Conservation (phyloP, 768 basidiomycete genomes). For the Strobilomyces confusus region DNA sequence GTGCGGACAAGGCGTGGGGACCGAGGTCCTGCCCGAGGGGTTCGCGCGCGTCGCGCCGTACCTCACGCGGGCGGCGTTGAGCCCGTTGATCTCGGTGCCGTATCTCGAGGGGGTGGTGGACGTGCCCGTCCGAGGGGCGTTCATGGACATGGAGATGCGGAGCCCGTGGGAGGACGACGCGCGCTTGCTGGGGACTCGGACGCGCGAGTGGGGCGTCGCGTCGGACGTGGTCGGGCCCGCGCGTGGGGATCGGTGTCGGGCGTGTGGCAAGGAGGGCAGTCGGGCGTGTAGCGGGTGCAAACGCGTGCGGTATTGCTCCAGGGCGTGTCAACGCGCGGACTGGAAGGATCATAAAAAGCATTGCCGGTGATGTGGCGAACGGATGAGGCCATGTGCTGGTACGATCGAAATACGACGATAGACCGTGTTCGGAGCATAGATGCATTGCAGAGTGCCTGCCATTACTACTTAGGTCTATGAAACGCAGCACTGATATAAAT, state of each 20-base stretch:
- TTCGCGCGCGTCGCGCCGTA: constrained; percentile 41
- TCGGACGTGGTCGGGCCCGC: too few relatives aligned
- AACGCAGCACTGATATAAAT: too few relatives aligned
- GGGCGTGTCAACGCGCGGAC: neutral
- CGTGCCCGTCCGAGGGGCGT: neutral
- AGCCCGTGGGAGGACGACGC: neutral
- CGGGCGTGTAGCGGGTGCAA: constrained; percentile 1
- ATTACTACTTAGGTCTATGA: too few relatives aligned
- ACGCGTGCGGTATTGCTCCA: neutral
- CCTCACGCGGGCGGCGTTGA: constrained; percentile 48
- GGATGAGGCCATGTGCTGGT: too few relatives aligned
- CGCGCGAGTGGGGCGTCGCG: too few relatives aligned
- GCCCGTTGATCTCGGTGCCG: constrained; percentile 50
- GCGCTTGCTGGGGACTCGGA: too few relatives aligned
- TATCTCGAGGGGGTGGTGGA: constrained; percentile 36
- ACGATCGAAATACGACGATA: too few relatives aligned
- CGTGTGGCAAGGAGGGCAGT: neutral
- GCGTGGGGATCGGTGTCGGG: neutral
- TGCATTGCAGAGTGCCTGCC: too few relatives aligned
- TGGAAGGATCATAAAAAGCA: constrained; percentile 1
- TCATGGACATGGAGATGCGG: neutral
- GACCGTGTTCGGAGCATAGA: too few relatives aligned
- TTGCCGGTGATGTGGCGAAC: neutral
- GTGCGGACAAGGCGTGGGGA: constrained; percentile 16
- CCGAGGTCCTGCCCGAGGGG: constrained; percentile 8